A percentile compares a stretch with the other conserved stretches of the same genome.
These are phyloP conservation scores for Vaccinium myrtillus DNA, from an alignment of 148 eudicot genomes.

Conservation along the genomic window DNA sequence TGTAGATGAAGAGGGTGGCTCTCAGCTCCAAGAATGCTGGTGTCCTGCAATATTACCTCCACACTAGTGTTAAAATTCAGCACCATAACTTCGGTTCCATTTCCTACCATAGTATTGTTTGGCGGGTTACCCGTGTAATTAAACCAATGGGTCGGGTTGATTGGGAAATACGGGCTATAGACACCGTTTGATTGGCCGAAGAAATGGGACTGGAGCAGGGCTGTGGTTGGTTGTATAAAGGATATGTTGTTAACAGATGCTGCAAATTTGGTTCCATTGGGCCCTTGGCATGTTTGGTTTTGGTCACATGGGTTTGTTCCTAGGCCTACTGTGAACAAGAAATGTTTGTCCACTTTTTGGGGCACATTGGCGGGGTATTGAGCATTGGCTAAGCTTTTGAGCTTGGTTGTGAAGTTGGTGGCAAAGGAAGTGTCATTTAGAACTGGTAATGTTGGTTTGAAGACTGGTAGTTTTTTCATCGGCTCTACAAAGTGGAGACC, in stretches of 20 bases:
- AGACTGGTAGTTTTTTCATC: slow-evolving; percentile 42
- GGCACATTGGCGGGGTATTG: slow-evolving; percentile 72
- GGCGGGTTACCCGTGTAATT: slow-evolving; percentile 35
- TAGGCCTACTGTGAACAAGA: slow-evolving; percentile 60
- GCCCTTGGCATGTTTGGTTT: slow-evolving; percentile 37
- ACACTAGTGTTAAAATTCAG: slow-evolving; percentile 36
- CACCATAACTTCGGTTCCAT: slow-evolving; percentile 34
- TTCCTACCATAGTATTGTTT: slow-evolving; percentile 32
- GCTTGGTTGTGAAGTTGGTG: slow-evolving; percentile 37
- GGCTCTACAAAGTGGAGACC: background rate
- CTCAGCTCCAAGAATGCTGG: slow-evolving; percentile 39
- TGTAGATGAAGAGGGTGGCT: slow-evolving; percentile 38
- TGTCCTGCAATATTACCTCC: slow-evolving; percentile 36
- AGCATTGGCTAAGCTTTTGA: slow-evolving; percentile 49
- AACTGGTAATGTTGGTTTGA: slow-evolving; percentile 51
- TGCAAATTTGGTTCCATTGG: slow-evolving; percentile 39
- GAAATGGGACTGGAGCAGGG: slow-evolving; percentile 35
- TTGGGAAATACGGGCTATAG: slow-evolving; percentile 30
- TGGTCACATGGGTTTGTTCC: slow-evolving; percentile 59
- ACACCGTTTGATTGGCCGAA: slow-evolving; percentile 25
- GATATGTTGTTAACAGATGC: slow-evolving; percentile 33
- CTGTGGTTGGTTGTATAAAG: slow-evolving; percentile 25
- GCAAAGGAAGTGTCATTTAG: slow-evolving; percentile 56
- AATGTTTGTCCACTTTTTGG: slow-evolving; percentile 36
- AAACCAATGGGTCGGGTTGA: slow-evolving; percentile 31